Evolutionary conservation across 257 asterid genomes (phyloP).

Genomic region (Salvia hispanica): DNA sequence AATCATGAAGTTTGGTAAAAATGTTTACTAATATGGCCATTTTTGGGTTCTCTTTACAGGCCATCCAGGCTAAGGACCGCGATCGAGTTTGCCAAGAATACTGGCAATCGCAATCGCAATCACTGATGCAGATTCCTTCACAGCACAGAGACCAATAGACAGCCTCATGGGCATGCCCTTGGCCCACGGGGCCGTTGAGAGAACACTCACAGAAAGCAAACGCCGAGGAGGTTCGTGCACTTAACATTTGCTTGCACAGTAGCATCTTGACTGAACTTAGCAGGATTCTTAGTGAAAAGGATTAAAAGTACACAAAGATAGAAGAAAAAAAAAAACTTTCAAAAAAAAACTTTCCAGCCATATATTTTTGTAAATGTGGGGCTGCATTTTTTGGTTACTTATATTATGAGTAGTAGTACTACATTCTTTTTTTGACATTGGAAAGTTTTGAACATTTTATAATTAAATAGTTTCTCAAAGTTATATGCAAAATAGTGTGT

Average conservation of each 20-base stretch:
- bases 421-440: too few species aligned
- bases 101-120: conserved; percentile 91
- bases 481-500: too few species aligned
- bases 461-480: too few species aligned
- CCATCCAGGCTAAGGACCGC: conserved; percentile 76
- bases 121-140: conserved; percentile 59
- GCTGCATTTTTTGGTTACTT: conserved; percentile 8
- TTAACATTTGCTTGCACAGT: conserved; percentile 49
- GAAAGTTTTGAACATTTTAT: too few species aligned
- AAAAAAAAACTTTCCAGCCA: background rate
- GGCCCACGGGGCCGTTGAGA: conserved; percentile 36
- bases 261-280: conserved; percentile 40
- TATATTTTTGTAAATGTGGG: background rate
- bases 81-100: conserved; percentile 56
- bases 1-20: too few species aligned
- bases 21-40: background rate
- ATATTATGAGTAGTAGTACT: too few species aligned
- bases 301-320: conserved; percentile 50
- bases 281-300: conserved; percentile 58
- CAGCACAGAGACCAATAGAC: conserved; percentile 38
- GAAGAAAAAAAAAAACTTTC: background rate
- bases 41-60: conserved; percentile 39
- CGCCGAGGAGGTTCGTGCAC: conserved; percentile 60
- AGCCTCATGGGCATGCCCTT: conserved; percentile 39
- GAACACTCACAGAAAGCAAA: conserved; percentile 63